phyloP scores from a whole-genome alignment of 2,329 filamentous ascomycete species.

The Fusarium bulbicola region DNA sequence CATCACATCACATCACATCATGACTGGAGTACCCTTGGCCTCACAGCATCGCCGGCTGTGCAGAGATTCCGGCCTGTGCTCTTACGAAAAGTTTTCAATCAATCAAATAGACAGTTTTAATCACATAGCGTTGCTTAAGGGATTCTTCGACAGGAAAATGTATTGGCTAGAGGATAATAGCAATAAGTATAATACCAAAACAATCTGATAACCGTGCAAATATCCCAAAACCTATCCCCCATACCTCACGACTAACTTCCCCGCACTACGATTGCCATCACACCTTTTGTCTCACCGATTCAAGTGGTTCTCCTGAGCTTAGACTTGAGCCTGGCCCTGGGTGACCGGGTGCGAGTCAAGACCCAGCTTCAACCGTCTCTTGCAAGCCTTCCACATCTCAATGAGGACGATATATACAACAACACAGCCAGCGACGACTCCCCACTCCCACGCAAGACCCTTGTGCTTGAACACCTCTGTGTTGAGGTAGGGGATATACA shows the following conservation, averaged over 20 bases:
- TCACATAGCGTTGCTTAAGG: conserved; percentile 27
- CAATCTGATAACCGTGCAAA: conserved; percentile 39
- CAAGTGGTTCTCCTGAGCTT: not conserved
- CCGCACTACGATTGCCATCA: not conserved
- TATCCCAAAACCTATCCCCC: conserved; percentile 46
- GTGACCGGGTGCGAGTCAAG: conserved; percentile 37
- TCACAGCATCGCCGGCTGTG: conserved; percentile 6
- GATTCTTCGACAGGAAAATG: conserved; percentile 41
- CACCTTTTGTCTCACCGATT: not conserved
- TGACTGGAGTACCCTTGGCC: conserved; percentile 9
- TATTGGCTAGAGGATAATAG: conserved; percentile 44
- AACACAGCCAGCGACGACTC: conserved; percentile 68
- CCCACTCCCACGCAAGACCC: conserved; percentile 77
- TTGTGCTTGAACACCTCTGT: conserved; percentile 74
- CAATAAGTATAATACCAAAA: conserved; percentile 40
- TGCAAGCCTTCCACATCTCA: conserved; percentile 75
- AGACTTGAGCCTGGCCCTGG: conserved; percentile 33
- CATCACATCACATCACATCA: conserved; percentile 21
- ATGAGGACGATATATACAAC: conserved; percentile 69
- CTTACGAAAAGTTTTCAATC: conserved; percentile 28
- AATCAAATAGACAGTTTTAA: conserved; percentile 34
- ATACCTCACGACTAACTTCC: conserved; percentile 1
- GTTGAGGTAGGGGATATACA: conserved; percentile 76
- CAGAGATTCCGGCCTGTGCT: conserved; percentile 11
- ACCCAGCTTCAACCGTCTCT: conserved; percentile 59